These are phyloP conservation scores for Serendipita vermifera DNA, from an alignment of 768 basidiomycete species.

Conservation along the genomic window DNA sequence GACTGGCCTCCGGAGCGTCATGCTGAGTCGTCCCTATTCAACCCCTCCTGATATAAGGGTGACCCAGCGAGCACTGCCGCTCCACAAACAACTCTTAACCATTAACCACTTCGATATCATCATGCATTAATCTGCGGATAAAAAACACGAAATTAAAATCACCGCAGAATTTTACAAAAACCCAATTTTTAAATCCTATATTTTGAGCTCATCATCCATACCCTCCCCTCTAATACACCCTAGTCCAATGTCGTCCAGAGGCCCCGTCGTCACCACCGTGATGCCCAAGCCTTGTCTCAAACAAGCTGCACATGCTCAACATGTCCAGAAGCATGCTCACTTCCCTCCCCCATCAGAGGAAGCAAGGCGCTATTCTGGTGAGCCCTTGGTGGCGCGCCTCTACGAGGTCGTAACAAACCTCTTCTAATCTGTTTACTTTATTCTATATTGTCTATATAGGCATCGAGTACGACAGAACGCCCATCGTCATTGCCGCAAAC, in stretches of 20 bases:
- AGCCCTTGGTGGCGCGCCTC: background rate
- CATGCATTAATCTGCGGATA: too few species aligned
- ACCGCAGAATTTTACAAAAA: too few species aligned
- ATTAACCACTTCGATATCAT: too few species aligned
- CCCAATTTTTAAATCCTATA: too few species aligned
- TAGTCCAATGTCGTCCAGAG: background rate
- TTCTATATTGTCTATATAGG: background rate
- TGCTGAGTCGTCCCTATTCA: too few species aligned
- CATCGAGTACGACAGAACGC: constrained; percentile 56
- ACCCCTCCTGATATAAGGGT: too few species aligned
- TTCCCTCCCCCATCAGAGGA: background rate
- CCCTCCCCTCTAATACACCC: background rate
- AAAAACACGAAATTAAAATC: too few species aligned
- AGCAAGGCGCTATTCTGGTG: background rate
- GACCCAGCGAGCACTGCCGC: too few species aligned
- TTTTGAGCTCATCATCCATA: background rate
- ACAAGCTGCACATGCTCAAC: background rate
- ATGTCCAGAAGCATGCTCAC: background rate
- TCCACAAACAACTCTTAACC: too few species aligned
- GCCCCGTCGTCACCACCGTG: background rate
- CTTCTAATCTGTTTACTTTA: background rate
- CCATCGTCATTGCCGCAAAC: constrained; percentile 61
- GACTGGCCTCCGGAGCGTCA: too few species aligned
- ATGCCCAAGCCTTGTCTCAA: constrained; percentile 7
- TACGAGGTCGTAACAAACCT: constrained; percentile 24